Conservation (phyloP, 2,329 filamentous ascomycete species). For the Ophiostoma perfectum region DNA sequence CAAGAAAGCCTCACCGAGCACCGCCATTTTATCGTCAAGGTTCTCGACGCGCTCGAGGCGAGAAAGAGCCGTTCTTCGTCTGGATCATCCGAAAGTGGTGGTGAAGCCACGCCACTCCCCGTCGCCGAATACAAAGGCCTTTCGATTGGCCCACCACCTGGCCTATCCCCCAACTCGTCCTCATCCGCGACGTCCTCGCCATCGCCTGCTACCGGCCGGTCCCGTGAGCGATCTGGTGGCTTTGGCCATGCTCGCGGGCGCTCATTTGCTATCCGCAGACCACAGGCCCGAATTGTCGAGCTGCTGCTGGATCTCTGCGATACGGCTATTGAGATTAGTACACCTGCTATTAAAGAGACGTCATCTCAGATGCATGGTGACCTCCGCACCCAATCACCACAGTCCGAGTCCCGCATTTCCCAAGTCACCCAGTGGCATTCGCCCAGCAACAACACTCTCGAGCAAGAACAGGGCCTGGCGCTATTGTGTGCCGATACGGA, state of each 20-base stretch:
- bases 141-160: constrained; percentile 65
- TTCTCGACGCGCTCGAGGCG: constrained; percentile 85
- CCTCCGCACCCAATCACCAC: constrained; percentile 86
- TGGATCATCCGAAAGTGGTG: constrained; percentile 26
- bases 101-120: constrained; percentile 43
- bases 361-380: constrained; percentile 63
- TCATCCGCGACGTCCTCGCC: constrained; percentile 50
- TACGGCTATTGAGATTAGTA: constrained; percentile 90
- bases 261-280: constrained; percentile 86
- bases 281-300: constrained; percentile 89
- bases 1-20: constrained; percentile 91
- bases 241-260: constrained; percentile 74
- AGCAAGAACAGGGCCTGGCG: constrained; percentile 87
- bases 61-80: constrained; percentile 60
- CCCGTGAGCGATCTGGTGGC: constrained; percentile 63
- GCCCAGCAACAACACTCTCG: constrained; percentile 80
- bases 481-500: constrained; percentile 87
- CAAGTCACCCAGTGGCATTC: constrained; percentile 97
- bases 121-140: constrained; percentile 82
- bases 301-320: constrained; percentile 92
- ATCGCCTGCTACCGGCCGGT: constrained; percentile 65
- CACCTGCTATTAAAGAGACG: constrained; percentile 84
- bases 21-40: constrained; percentile 87
- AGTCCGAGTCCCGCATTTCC: constrained; percentile 89
- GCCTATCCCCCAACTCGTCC: constrained; percentile 49